These are phyloP conservation scores for Penicillium coffeae DNA, from an alignment of 495 filamentous ascomycete genomes.

Conservation along the genomic window DNA sequence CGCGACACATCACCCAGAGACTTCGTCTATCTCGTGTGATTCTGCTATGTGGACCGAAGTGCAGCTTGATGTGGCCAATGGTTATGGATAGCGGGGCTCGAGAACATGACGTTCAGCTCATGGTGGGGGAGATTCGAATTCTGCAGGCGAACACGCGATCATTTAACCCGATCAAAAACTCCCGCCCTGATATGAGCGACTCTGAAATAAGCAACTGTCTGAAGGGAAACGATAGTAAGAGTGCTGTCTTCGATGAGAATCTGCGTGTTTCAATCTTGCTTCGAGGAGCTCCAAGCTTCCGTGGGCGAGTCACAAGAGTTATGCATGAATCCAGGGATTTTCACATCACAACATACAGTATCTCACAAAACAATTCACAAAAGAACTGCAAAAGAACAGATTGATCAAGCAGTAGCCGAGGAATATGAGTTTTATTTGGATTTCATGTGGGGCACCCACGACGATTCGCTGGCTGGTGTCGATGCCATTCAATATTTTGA, in stretches of 20 bases:
- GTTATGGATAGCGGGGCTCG: no score
- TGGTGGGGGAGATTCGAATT: not conserved
- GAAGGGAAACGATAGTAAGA: not conserved
- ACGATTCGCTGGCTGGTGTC: conserved; percentile 12
- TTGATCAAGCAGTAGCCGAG: conserved; percentile 6
- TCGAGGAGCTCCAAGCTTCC: conserved; percentile 11
- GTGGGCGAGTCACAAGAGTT: conserved; percentile 8
- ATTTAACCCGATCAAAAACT: not conserved
- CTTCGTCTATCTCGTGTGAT: no score
- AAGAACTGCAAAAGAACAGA: conserved; percentile 10
- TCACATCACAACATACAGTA: conserved; percentile 5
- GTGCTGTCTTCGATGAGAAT: conserved; percentile 2
- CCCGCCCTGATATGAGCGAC: not conserved
- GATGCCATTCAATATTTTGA: conserved; percentile 15
- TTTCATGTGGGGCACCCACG: conserved; percentile 16
- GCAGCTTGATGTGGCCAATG: no score
- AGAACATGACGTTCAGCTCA: not conserved
- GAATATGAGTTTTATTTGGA: conserved; percentile 15
- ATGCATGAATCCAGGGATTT: conserved; percentile 9
- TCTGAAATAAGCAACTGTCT: not conserved
- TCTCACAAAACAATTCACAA: conserved; percentile 10
- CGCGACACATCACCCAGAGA: not conserved
- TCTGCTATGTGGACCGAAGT: no score
- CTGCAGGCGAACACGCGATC: conserved; percentile 2
- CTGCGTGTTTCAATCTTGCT: conserved; percentile 11